Percentiles rank a stretch among this genome's conserved stretches.
phyloP scores from a whole-genome alignment of 345 rosid species.

The Citrus sinensis region DVS_A1.0 CM039169.1:28685001-28685500 shows the following conservation, averaged over 20 bases:
- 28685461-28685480: not conserved
- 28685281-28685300: not conserved
- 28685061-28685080: not conserved
- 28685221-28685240: constrained; percentile 49
- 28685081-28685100: not conserved
- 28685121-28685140: too few relatives aligned
- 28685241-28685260: constrained; percentile 34
- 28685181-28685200: constrained; percentile 37
- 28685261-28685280: constrained; percentile 16
- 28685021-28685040: constrained; percentile 31
- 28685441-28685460: not conserved
- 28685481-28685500: not conserved
- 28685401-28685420: not conserved
- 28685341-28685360: not conserved
- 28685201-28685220: constrained; percentile 25
- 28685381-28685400: not conserved
- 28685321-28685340: not conserved
- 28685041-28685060: not conserved
- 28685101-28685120: too few relatives aligned
- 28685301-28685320: not conserved
- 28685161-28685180: constrained; percentile 17
- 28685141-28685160: too few relatives aligned
- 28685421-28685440: not conserved
- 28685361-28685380: not conserved
- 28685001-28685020: constrained; percentile 29